A percentile compares a stretch with the other conserved stretches of the same genome.
These are phyloP conservation scores for Aegle marmelos DNA, from an alignment of 345 rosid genomes.

Conservation along the genomic window DNA sequence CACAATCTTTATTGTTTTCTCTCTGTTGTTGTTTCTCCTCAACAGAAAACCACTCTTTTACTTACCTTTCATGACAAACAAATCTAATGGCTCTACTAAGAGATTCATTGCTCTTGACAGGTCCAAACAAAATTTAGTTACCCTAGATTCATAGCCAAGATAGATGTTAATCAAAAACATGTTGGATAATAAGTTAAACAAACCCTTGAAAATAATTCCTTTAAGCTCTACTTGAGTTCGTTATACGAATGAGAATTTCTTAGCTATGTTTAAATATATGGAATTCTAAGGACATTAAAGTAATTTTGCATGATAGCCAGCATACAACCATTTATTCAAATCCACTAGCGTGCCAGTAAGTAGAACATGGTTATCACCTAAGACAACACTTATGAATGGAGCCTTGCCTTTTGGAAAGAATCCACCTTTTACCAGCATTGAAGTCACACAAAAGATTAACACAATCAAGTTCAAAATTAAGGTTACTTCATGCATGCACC, in stretches of 20 bases:
- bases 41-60: too few relatives aligned
- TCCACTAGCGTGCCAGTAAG: too few relatives aligned
- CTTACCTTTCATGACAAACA: too few relatives aligned
- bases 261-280: neutral
- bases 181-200: too few relatives aligned
- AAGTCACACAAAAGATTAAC: too few relatives aligned
- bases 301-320: neutral
- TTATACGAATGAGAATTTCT: neutral
- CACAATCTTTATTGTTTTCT: too few relatives aligned
- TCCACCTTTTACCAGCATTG: constrained; percentile 42
- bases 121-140: too few relatives aligned
- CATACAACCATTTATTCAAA: neutral
- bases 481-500: neutral
- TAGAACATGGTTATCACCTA: constrained; percentile 43
- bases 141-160: too few relatives aligned
- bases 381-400: constrained; percentile 75
- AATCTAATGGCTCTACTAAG: too few relatives aligned
- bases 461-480: neutral
- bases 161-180: too few relatives aligned
- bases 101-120: too few relatives aligned
- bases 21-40: too few relatives aligned
- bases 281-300: neutral
- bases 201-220: neutral
- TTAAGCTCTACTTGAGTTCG: neutral
- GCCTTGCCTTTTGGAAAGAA: constrained; percentile 34